These are phyloP conservation scores for Geotrichum cucujoidarum DNA, from an alignment of 1,139 yeast genomes.

Conservation along the genomic window DNA sequence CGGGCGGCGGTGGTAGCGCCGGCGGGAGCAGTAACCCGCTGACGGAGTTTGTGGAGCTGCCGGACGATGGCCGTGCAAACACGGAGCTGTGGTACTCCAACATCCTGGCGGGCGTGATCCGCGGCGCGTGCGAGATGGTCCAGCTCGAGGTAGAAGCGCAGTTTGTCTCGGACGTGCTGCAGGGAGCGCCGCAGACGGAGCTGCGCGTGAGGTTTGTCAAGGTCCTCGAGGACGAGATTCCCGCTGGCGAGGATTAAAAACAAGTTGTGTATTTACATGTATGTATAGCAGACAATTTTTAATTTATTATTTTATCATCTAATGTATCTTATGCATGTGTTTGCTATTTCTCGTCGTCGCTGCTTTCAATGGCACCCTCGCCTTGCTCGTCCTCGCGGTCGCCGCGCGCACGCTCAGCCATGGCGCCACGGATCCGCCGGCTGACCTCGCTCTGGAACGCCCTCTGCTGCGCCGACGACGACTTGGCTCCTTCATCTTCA, in stretches of 20 bases:
- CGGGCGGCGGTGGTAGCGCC: no score
- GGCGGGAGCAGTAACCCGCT: no score
- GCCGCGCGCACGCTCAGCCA: slow-evolving; percentile 24
- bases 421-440: slow-evolving; percentile 31
- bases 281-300: background rate
- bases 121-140: slow-evolving; percentile 94
- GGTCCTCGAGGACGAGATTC: slow-evolving; percentile 86
- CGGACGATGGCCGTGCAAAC: slow-evolving; percentile 64
- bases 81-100: slow-evolving; percentile 90
- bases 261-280: background rate
- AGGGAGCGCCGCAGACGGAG: slow-evolving; percentile 83
- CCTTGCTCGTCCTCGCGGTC: slow-evolving; percentile 17
- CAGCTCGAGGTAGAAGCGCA: slow-evolving; percentile 84
- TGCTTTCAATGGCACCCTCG: slow-evolving; percentile 11
- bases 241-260: slow-evolving; percentile 84
- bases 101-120: slow-evolving; percentile 78
- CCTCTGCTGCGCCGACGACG: slow-evolving; percentile 16
- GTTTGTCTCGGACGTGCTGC: slow-evolving; percentile 72
- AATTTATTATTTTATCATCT: no score
- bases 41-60: slow-evolving; percentile 92
- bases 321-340: background rate
- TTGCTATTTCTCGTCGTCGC: background rate
- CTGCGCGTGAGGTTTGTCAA: slow-evolving; percentile 64
- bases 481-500: slow-evolving; percentile 8
- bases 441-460: slow-evolving; percentile 29